Evolutionary conservation across 2,329 filamentous ascomycete species (phyloP).

Genomic region (Blumeria graminis): DNA sequence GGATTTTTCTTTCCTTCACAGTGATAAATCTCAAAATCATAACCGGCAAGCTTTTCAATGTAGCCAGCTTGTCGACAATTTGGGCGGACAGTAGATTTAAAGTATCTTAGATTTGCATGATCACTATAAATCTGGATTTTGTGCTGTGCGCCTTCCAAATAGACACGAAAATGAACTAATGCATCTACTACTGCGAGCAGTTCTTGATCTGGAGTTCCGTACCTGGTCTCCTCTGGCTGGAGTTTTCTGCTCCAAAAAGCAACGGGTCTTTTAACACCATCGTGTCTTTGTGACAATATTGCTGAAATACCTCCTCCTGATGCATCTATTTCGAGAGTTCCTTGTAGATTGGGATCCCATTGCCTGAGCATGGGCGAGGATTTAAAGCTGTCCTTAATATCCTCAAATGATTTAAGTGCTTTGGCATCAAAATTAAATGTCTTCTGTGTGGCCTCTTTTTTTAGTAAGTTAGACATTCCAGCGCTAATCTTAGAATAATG

Average conservation of each 20-base stretch:
- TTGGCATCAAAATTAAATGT: not conserved
- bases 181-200: not conserved
- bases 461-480: not conserved
- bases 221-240: not conserved
- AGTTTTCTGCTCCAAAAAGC: not conserved
- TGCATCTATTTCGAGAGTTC: not conserved
- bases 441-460: not conserved
- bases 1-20: not conserved
- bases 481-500: not conserved
- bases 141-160: not conserved
- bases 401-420: not conserved
- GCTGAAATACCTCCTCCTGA: not conserved
- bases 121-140: slow-evolving; percentile 1
- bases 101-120: not conserved
- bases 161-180: not conserved
- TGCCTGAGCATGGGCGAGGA: not conserved
- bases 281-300: not conserved
- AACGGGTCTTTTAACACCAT: not conserved
- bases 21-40: slow-evolving; percentile 1
- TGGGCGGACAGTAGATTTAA: not conserved
- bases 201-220: not conserved
- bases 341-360: not conserved
- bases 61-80: not conserved
- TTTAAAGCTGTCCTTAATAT: not conserved
- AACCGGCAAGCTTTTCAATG: not conserved